Evolutionary conservation across 768 basidiomycete species (phyloP).

Genomic region (Boletellus emodensis): DNA sequence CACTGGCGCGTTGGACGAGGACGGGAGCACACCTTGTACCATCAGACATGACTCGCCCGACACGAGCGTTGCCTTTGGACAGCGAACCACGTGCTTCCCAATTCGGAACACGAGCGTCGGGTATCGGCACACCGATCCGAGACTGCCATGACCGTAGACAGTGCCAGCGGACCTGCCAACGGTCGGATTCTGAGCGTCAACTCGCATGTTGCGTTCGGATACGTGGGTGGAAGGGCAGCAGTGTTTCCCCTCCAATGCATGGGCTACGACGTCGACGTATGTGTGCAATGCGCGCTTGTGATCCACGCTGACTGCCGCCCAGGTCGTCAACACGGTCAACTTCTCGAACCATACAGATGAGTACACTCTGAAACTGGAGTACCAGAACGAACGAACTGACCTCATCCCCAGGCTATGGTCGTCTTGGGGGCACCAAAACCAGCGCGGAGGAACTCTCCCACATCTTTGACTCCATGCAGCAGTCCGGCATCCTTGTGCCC

Average conservation of each 20-base stretch:
- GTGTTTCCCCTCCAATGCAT: constrained; percentile 78
- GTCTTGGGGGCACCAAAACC: constrained; percentile 74
- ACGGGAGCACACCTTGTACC: constrained; percentile 49
- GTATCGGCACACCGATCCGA: background rate
- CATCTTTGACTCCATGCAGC: constrained; percentile 71
- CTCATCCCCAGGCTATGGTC: constrained; percentile 65
- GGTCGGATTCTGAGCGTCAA: constrained; percentile 84
- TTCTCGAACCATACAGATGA: constrained; percentile 92
- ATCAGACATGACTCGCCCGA: constrained; percentile 43
- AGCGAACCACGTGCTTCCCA: background rate
- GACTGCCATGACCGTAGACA: background rate
- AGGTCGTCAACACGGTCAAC: constrained; percentile 90
- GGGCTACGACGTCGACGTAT: constrained; percentile 93
- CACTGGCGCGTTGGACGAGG: background rate
- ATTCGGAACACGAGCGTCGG: background rate
- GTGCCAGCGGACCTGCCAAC: background rate
- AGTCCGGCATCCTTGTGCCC: constrained; percentile 70
- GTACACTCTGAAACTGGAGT: constrained; percentile 7
- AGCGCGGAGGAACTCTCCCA: constrained; percentile 69
- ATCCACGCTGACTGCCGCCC: constrained; percentile 2
- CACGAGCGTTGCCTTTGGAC: background rate
- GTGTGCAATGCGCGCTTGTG: constrained; percentile 19
- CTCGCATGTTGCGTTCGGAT: constrained; percentile 90
- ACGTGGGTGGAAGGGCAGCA: constrained; percentile 84
- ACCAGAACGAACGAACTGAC: background rate